A percentile compares a stretch with the other conserved stretches of the same genome.
Evolutionary conservation across 306 rosid species (phyloP).

Genomic region (Lathyrus oleraceus): DNA sequence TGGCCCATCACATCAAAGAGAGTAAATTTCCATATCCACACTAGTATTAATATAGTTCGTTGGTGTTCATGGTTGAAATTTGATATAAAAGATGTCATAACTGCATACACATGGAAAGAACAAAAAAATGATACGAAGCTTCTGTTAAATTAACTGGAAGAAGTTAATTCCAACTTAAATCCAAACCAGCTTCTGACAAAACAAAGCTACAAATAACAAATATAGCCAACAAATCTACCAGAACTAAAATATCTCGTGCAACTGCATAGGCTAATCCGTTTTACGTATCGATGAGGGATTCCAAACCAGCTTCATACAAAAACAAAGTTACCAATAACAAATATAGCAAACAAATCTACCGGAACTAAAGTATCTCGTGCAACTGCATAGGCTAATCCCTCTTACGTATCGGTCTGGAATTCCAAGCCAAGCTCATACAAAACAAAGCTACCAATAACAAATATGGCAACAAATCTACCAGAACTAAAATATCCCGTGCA

Average conservation of each 20-base stretch:
- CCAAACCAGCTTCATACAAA: conserved; percentile 23
- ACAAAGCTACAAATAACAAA: conserved; percentile 10
- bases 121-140: background rate
- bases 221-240: conserved; percentile 10
- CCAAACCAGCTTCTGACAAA: conserved; percentile 24
- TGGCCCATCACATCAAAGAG: background rate
- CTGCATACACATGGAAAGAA: background rate
- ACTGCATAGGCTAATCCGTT: no score
- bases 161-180: conserved; percentile 35
- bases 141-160: conserved; percentile 12
- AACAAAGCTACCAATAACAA: conserved; percentile 17
- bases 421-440: no score
- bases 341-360: conserved; percentile 2
- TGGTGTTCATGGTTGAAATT: no score
- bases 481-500: no score
- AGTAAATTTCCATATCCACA: conserved; percentile 11
- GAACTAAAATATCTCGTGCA: no score
- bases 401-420: no score
- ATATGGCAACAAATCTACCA: background rate
- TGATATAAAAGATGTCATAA: background rate
- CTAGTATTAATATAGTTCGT: background rate
- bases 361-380: no score
- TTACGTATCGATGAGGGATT: background rate
- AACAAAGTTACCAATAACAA: conserved; percentile 15
- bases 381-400: no score